Evolutionary conservation across 1,284 basidiomycete species (phyloP).

Genomic region (Tetrapyrgos nigripes): DNA sequence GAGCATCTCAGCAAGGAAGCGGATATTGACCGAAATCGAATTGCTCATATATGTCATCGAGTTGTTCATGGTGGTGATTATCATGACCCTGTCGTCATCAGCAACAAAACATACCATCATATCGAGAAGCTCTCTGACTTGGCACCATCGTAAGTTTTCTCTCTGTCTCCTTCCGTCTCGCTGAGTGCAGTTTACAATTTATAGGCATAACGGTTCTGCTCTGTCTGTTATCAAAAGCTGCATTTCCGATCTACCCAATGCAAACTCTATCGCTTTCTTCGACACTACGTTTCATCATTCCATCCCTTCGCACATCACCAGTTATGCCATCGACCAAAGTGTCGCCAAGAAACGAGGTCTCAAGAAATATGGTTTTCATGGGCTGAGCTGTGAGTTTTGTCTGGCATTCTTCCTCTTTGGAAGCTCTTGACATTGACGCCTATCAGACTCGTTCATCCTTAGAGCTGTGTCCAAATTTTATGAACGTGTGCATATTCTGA

Average conservation of each 20-base stretch:
- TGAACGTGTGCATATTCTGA: too few relatives aligned
- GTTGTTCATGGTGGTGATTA: slow-evolving; percentile 88
- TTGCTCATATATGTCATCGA: slow-evolving; percentile 68
- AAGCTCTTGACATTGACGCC: slow-evolving; percentile 8
- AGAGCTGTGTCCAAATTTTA: slow-evolving; percentile 65
- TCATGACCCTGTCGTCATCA: slow-evolving; percentile 70
- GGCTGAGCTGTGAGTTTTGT: slow-evolving; percentile 64
- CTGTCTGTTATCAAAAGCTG: slow-evolving; percentile 68
- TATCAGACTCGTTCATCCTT: slow-evolving; percentile 67
- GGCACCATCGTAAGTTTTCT: slow-evolving; percentile 72
- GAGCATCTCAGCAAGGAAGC: slow-evolving; percentile 49
- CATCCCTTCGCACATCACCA: slow-evolving; percentile 76
- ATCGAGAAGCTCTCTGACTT: slow-evolving; percentile 82
- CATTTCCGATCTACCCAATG: slow-evolving; percentile 65
- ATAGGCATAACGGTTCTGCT: slow-evolving; percentile 67
- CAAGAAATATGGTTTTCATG: slow-evolving; percentile 91
- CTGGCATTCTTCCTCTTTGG: not conserved
- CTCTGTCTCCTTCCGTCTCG: not conserved
- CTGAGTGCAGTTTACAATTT: not conserved
- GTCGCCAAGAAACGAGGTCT: slow-evolving; percentile 69
- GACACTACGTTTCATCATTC: slow-evolving; percentile 87
- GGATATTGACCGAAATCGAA: slow-evolving; percentile 49
- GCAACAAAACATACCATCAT: slow-evolving; percentile 63
- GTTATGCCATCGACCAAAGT: slow-evolving; percentile 76
- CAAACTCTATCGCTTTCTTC: slow-evolving; percentile 76